Base-by-base conservation (phyloP, 495 filamentous ascomycete species). In the Amniculicola lignicola region DNA sequence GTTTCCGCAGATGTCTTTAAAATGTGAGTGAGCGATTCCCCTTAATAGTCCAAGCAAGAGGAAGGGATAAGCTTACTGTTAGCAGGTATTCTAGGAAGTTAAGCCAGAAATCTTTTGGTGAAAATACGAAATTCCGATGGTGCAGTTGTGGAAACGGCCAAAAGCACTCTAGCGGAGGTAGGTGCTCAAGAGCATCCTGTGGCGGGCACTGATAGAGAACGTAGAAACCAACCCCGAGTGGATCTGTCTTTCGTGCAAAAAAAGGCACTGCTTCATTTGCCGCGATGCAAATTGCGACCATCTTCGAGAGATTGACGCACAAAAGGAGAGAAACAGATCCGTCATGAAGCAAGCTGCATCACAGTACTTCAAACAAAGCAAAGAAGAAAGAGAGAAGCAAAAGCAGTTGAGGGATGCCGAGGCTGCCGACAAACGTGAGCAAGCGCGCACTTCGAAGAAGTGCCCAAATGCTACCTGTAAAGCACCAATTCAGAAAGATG, bases 371-470 rank as follows among this genome's bases (percentile, higher is more conserved):
- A 19, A 4, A 44, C 10, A 44, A 44, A 44, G 14, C 11, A 44
- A 44, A 44, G 40, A 44, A 10, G 40, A 44, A 24, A 19, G 40
- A 25, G 40, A 44, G 6, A 44, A 44, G 40, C 40, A 44, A 15
- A 19, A 21, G 40, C 10, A 15, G 3, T 22, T 44, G 15, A 19
- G 40, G 19, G 40, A 44, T 14, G 19, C 19, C 6, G 40, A 44
- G 3, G 6, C 22, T 3, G 40, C 10, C 10, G 15, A 7, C n/a
- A 33, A n/a, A 33, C 29, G 29, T n/a, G 29, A 33, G 29, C 29
- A 33, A 33, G 29, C 29, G 15, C 40, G 40, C 3, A 44, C 19
- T 21, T 44, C 40, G 19, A 44, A 44, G 19, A 44, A 44, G 15
- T 44, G 40, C 15, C 40, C 40, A 21, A 39, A 39, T 39, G 36